Evolutionary conservation across 2,329 filamentous ascomycete species (phyloP).

Genomic region (Corniculantispora saksenae): DNA sequence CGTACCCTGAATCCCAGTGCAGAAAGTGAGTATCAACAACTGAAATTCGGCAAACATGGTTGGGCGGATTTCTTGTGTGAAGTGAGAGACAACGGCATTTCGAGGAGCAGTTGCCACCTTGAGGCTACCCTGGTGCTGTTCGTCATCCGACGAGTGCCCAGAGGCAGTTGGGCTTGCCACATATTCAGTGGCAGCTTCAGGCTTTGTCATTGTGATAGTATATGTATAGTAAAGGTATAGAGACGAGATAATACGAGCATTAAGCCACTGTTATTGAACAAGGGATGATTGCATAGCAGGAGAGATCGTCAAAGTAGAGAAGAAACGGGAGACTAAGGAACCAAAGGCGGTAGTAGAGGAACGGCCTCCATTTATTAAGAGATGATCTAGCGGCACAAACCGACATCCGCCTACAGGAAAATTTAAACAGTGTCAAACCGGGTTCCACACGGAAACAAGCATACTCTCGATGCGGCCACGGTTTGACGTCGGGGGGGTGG

Average conservation of each 20-base stretch:
- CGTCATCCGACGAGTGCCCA: constrained; percentile 13
- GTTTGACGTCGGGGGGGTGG: neutral
- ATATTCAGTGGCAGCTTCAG: neutral
- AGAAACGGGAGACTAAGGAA: neutral
- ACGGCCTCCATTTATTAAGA: neutral
- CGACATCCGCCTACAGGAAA: constrained; percentile 12
- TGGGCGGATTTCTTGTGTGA: constrained; percentile 36
- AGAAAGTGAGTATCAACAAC: constrained; percentile 50
- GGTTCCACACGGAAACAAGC: constrained; percentile 14
- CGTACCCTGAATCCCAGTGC: constrained; percentile 52
- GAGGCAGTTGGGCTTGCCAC: neutral
- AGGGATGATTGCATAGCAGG: neutral
- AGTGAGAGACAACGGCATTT: constrained; percentile 20
- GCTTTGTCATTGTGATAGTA: neutral
- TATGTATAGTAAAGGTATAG: neutral
- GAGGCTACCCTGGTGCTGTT: neutral
- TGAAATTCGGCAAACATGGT: constrained; percentile 47
- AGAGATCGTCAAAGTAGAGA: neutral
- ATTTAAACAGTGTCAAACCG: neutral
- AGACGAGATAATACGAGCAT: neutral
- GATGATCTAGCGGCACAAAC: constrained; percentile 6
- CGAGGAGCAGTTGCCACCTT: neutral
- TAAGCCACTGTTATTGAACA: neutral
- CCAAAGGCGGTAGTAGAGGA: neutral
- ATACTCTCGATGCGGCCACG: neutral